Conservation (phyloP, 78 protist genomes). For the Dictyostelium intermedium region DNA sequence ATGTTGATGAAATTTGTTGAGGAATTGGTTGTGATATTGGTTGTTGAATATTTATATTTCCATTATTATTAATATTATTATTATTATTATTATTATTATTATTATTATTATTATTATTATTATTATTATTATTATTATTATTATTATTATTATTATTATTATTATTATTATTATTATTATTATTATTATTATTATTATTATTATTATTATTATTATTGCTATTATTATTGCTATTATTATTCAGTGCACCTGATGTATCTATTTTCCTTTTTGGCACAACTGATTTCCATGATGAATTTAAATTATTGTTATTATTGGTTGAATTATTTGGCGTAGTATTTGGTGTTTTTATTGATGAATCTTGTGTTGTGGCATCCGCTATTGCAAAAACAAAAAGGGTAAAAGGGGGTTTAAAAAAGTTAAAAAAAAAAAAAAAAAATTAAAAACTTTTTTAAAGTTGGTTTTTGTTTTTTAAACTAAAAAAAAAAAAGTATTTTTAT, state of each 20-base stretch:
- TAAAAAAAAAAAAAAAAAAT: neutral
- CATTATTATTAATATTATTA: too few relatives aligned
- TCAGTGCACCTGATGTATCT: neutral
- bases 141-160: too few relatives aligned
- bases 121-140: too few relatives aligned
- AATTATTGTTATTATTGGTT: neutral
- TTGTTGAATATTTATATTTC: neutral
- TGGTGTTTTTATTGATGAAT: neutral
- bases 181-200: too few relatives aligned
- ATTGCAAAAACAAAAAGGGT: too few relatives aligned
- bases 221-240: too few relatives aligned
- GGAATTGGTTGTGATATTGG: neutral
- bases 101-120: too few relatives aligned
- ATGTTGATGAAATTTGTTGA: neutral
- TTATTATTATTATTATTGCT: too few relatives aligned
- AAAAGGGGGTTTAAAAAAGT: neutral
- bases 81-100: too few relatives aligned
- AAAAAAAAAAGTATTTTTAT: neutral
- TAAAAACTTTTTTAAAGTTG: neutral
- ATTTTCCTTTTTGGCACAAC: neutral
- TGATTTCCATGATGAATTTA: slow-evolving; percentile 3
- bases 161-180: too few relatives aligned
- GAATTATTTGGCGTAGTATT: neutral
- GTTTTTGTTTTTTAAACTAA: neutral
- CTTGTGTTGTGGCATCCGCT: too few relatives aligned